Percentiles rank a stretch among this genome's conserved stretches.
Conservation (phyloP, 108 stramenopile genomes). For the Aureococcus anophagefferens region DNA sequence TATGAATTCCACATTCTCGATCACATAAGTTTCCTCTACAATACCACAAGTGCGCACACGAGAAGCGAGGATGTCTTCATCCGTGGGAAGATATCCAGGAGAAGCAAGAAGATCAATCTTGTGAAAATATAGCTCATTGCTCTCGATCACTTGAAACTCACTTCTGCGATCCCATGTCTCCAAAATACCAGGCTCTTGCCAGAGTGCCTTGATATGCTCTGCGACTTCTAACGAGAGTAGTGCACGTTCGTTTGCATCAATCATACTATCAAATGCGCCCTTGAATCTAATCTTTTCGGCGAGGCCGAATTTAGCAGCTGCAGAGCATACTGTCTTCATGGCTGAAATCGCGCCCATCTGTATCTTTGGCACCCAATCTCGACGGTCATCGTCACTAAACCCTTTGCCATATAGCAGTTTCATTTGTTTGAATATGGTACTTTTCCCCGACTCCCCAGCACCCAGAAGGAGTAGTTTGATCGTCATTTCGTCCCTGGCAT, state of each 20-base stretch:
- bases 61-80: conserved; percentile 18
- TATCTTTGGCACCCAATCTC: conserved; percentile 1
- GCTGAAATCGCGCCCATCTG: conserved; percentile 7
- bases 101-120: neutral
- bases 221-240: conserved; percentile 3
- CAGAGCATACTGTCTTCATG: conserved; percentile 13
- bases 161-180: conserved; percentile 10
- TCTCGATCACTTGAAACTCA: conserved; percentile 30
- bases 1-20: conserved; percentile 4
- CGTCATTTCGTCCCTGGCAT: no score
- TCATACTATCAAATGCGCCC: neutral
- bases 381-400: conserved; percentile 20
- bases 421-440: conserved; percentile 44
- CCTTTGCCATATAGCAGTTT: conserved; percentile 27
- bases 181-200: conserved; percentile 24
- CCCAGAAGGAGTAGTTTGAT: neutral
- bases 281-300: neutral
- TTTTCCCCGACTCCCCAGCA: conserved; percentile 36
- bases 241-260: neutral
- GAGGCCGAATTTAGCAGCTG: conserved; percentile 4
- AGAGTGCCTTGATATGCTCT: conserved; percentile 12
- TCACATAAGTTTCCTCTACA: conserved; percentile 19
- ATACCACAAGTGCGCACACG: conserved; percentile 34
- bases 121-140: conserved; percentile 6
- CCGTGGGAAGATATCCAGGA: conserved; percentile 15